Evolutionary conservation across 176 grass and related monocot species (phyloP), one percentile per base, ranked within the genome.

Genomic region (Thinopyrum elongatum): DNA sequence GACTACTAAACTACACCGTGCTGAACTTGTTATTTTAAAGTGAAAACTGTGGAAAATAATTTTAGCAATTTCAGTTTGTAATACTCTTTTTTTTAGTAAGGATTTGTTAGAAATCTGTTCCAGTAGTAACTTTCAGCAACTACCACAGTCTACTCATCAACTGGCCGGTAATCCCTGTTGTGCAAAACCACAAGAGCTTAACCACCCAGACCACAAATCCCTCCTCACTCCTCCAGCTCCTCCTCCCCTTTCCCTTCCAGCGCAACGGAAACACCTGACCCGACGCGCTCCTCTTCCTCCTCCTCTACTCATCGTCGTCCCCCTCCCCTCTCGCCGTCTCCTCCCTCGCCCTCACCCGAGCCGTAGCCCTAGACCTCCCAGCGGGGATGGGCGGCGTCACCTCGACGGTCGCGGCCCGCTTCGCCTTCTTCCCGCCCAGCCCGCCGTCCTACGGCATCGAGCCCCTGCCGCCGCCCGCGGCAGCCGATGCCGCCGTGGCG

Each of bases 371-470:
- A 88, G 28, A 13, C 63, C 65, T 8, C 49, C 8, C 17, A 3
- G 26, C 10, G 25, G 10, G 73, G 83, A 95, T 95, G 93, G 93
- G 93, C 58, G 93, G 86, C 61, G 90, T 95, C 80, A 91, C 93
- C 71, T 95, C 93, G 41, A 87, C 93, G 84, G 84, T 95, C 83
- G 93, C 93, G 31, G 88, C 93, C 22, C 89, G 87, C 84, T 95
- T 95, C 73, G 93, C 93, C 81, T 95, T 95, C 90, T 95, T 95
- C 86, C 93, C 93, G 58, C 93, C 93, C 22, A 93, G 5, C 44
- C 93, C 93, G 77, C 90, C 93, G 29, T 93, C 93, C 60, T 95
- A 95, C 81, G 93, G 89, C 23, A 4, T 90, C 47, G 72, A 84
- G 58, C 55, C 77, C n/a, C 76, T 64, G 79, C 72, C 72, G 15